phyloP scores from a whole-genome alignment of 306 rosid species.

The Gleditsia sinensis region DNA sequence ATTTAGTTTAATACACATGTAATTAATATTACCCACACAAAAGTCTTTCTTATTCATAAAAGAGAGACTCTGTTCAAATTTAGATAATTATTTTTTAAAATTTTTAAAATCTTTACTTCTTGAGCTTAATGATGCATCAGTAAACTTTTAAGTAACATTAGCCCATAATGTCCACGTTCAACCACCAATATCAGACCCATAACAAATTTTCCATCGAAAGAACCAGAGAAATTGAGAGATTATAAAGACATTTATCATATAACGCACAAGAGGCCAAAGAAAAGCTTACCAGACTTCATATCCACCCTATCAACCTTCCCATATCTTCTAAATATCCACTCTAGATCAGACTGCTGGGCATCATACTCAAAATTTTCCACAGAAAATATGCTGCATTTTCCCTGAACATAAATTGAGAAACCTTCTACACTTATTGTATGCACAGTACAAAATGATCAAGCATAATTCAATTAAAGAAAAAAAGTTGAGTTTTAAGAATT shows the following conservation, averaged over 20 bases:
- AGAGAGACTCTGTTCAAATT: background rate
- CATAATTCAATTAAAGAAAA: background rate
- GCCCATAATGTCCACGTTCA: conserved; percentile 8
- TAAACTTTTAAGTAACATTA: background rate
- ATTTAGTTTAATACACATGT: too few species aligned
- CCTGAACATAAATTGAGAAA: conserved; percentile 44
- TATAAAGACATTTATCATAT: conserved; percentile 6
- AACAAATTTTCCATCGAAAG: background rate
- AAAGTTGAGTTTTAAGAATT: background rate
- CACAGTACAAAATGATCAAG: background rate
- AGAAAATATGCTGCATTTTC: conserved; percentile 87
- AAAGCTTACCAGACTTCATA: conserved; percentile 96
- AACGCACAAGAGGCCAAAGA: conserved; percentile 4
- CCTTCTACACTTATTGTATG: background rate
- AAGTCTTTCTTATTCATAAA: background rate
- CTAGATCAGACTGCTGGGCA: conserved; percentile 89
- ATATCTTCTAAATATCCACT: conserved; percentile 85
- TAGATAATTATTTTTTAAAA: background rate
- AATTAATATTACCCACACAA: too few species aligned
- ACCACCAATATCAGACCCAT: conserved; percentile 7
- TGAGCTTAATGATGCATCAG: too few species aligned
- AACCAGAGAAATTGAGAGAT: background rate
- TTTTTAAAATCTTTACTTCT: conserved; percentile 18
- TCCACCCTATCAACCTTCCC: conserved; percentile 99
- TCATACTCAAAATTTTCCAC: conserved; percentile 94